Evolutionary conservation across 257 asterid species (phyloP), one percentile per base, ranked within the genome.

Genomic region (Sherardia arvensis): DNA sequence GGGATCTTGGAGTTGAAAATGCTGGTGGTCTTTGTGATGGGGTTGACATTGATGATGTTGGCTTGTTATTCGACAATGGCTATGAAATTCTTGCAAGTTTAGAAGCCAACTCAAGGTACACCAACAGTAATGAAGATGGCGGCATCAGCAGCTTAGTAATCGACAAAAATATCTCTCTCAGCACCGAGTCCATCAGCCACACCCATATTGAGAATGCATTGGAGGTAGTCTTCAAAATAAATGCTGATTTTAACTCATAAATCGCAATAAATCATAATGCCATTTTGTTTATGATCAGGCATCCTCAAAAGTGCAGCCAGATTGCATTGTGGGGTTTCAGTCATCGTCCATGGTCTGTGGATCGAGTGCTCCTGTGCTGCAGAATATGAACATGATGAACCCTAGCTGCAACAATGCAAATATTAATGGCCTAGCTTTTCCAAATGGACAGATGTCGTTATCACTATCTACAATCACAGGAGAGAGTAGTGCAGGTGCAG

Each of bases 381-480:
- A 72, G 66, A 66, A 75, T 12, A 71, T 82, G 74, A 76, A 56
- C 53, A 67, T 84, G 8, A 76, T 82, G 84, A 76, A 77, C 75
- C 63, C 86, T 4, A 59, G 63, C 47, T 69, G 77, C 79, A 73
- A 72, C 78, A 73, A 47, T 49, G 65, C 51, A 34, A 79, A 56
- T 15, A 64, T 82, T 17, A 43, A 15, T 48, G 66, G 84, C 17
- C 62, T 81, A 0, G 88, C 85, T 12, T 86, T 73, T 62, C 78
- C 76, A 53, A 68, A 66, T 27, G 88, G 80, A 45, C 84, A 78
- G 67, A 57, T 86, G 28, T 78, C 94, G 0, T 29, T 83, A 2
- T 57, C 87, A 2, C 47, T 87, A n/a, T 78, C 87, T 40, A 87
- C 74, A 58, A 73, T 83, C 51, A 83, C 85, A 0, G 85, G 90